Evolutionary conservation across 176 grass and related monocot species (phyloP).

Genomic region (Luzula sylvatica): DNA sequence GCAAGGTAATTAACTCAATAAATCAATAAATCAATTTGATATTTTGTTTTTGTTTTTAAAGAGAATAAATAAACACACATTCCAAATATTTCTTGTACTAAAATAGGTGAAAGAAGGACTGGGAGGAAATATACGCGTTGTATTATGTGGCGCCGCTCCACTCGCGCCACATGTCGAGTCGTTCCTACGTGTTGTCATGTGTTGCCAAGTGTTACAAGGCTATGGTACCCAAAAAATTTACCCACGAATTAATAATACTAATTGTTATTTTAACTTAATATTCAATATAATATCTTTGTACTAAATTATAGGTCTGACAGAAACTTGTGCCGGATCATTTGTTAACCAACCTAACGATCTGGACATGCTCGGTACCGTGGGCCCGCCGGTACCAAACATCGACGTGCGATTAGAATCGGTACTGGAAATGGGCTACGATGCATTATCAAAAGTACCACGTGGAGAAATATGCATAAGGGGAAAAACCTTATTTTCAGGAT

Average conservation of each 20-base stretch:
- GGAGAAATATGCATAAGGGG: slow-evolving; percentile 44
- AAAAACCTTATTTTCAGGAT: slow-evolving; percentile 30
- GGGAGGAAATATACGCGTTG: slow-evolving; percentile 75
- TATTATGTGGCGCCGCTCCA: slow-evolving; percentile 91
- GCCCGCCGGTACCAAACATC: slow-evolving; percentile 35
- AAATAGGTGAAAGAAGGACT: slow-evolving; percentile 73
- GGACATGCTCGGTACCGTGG: slow-evolving; percentile 35
- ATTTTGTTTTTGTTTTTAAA: background rate
- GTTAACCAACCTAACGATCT: slow-evolving; percentile 28
- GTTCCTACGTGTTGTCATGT: slow-evolving; percentile 80
- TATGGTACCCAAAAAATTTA: slow-evolving; percentile 47
- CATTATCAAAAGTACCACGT: slow-evolving; percentile 23
- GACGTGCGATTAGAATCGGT: slow-evolving; percentile 36
- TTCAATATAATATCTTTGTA: no score
- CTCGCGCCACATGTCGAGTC: slow-evolving; percentile 76
- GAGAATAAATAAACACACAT: background rate
- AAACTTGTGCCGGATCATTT: slow-evolving; percentile 36
- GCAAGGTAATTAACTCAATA: slow-evolving; percentile 46
- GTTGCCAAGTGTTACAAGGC: slow-evolving; percentile 86
- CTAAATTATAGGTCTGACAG: slow-evolving; percentile 26
- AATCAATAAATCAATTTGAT: background rate
- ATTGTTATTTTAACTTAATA: no score
- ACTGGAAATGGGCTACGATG: slow-evolving; percentile 38
- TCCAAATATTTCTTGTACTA: background rate
- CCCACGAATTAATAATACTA: background rate